Percentiles rank a stretch among this genome's conserved stretches.
Conservation (phyloP, 108 stramenopile species). For the Cyclotella kingstonii region DNA sequence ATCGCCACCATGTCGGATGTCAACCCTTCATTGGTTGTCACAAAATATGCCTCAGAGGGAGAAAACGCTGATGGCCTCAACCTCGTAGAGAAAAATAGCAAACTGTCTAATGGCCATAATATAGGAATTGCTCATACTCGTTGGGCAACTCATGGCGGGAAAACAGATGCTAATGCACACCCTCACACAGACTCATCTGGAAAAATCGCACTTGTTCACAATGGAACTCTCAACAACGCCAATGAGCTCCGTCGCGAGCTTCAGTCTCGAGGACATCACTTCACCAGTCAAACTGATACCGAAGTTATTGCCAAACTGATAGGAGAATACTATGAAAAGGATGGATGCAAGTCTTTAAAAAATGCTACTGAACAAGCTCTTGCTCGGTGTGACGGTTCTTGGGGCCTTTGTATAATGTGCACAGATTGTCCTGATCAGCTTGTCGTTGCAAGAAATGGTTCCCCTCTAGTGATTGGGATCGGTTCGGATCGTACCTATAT, state of each 20-base stretch:
- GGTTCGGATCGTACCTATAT: slow-evolving; percentile 92
- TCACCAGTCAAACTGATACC: slow-evolving; percentile 96
- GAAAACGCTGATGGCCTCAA: slow-evolving; percentile 93
- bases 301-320: slow-evolving; percentile 99
- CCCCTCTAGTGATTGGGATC: slow-evolving; percentile 96
- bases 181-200: slow-evolving; percentile 92
- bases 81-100: slow-evolving; percentile 73
- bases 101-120: slow-evolving; percentile 58
- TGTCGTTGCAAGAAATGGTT: slow-evolving; percentile 91
- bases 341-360: slow-evolving; percentile 46
- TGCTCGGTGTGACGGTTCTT: slow-evolving; percentile 75
- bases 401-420: slow-evolving; percentile 80
- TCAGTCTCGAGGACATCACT: slow-evolving; percentile 76
- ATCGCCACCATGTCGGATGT: slow-evolving; percentile 78
- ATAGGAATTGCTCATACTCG: slow-evolving; percentile 99
- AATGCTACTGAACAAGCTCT: slow-evolving; percentile 88
- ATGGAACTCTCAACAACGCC: slow-evolving; percentile 97
- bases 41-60: slow-evolving; percentile 95
- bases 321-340: slow-evolving; percentile 65
- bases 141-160: slow-evolving; percentile 99
- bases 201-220: slow-evolving; percentile 97
- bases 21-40: slow-evolving; percentile 49
- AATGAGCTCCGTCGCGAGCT: slow-evolving; percentile 88
- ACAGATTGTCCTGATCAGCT: slow-evolving; percentile 69
- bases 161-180: slow-evolving; percentile 98